Percentiles rank a stretch among this genome's conserved stretches.
phyloP scores from a whole-genome alignment of 176 grass and related monocot species.

The Bromus sterilis region DNA sequence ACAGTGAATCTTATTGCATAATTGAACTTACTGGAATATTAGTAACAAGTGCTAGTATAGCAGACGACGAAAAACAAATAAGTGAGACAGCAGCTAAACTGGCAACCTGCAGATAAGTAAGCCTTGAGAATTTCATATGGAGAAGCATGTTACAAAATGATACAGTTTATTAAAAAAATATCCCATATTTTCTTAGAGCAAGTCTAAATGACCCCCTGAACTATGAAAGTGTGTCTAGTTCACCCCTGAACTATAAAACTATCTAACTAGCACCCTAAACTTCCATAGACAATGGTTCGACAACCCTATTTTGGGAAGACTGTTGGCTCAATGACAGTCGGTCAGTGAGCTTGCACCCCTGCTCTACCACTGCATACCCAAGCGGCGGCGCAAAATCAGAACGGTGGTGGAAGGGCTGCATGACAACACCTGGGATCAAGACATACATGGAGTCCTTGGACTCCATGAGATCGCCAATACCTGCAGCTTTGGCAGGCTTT shows the following conservation, averaged over 20 bases:
- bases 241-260: neutral
- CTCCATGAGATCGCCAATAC: too few relatives aligned
- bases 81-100: conserved; percentile 81
- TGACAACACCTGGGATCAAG: too few relatives aligned
- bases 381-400: too few relatives aligned
- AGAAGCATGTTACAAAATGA: neutral
- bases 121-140: conserved; percentile 11
- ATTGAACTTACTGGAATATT: conserved; percentile 85
- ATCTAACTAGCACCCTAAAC: neutral
- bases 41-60: conserved; percentile 81
- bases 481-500: too few relatives aligned
- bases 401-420: too few relatives aligned
- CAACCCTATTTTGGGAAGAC: too few relatives aligned
- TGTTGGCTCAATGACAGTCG: too few relatives aligned
- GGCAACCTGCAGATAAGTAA: conserved; percentile 69
- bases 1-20: conserved; percentile 10
- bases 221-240: neutral
- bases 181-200: neutral
- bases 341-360: too few relatives aligned
- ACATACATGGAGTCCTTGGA: too few relatives aligned
- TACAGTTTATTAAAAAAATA: neutral
- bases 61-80: conserved; percentile 83
- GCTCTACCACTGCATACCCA: too few relatives aligned
- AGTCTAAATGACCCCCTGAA: neutral
- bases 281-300: too few relatives aligned